Percentiles rank a stretch among this genome's conserved stretches.
Conservation (phyloP, 2,329 filamentous ascomycete genomes). For the Sarocladiaceae sp. region DNA sequence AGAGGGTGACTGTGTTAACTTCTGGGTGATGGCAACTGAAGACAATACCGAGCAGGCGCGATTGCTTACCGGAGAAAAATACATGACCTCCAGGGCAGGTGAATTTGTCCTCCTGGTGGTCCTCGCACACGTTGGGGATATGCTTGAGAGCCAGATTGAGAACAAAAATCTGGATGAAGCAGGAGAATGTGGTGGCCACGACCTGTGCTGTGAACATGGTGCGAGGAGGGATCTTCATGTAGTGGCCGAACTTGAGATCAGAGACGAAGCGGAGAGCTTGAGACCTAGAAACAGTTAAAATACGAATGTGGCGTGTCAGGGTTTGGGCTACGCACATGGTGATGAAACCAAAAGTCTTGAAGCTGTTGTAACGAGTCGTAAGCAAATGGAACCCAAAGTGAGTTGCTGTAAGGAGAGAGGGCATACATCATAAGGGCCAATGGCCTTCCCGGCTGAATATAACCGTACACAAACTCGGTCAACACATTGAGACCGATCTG, state of each 20-base stretch:
- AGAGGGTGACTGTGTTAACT: not conserved
- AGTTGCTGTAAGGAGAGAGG: not conserved
- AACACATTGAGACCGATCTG: constrained; percentile 68
- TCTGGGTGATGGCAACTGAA: not conserved
- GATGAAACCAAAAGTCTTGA: constrained; percentile 58
- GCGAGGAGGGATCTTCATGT: constrained; percentile 64
- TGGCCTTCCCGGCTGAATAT: constrained; percentile 66
- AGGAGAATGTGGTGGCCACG: constrained; percentile 59
- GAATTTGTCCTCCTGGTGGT: constrained; percentile 50
- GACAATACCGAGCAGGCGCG: not conserved
- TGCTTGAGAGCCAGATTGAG: constrained; percentile 54
- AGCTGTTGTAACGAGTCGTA: too few species aligned
- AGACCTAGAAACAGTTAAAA: constrained; percentile 15
- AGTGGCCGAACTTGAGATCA: constrained; percentile 66
- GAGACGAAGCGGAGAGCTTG: constrained; percentile 59
- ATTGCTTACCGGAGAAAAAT: constrained; percentile 50
- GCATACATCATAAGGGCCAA: constrained; percentile 64
- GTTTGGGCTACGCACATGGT: constrained; percentile 37
- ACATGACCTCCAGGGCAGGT: constrained; percentile 58
- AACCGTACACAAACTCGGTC: constrained; percentile 68
- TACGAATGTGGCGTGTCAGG: constrained; percentile 24
- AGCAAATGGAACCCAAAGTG: not conserved
- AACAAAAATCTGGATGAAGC: constrained; percentile 59
- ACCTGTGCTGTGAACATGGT: constrained; percentile 63
- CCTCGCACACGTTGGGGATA: constrained; percentile 59